Evolutionary conservation across 805 yeast genomes (phyloP).

Genomic region (Candida pseudofarinosa): DNA sequence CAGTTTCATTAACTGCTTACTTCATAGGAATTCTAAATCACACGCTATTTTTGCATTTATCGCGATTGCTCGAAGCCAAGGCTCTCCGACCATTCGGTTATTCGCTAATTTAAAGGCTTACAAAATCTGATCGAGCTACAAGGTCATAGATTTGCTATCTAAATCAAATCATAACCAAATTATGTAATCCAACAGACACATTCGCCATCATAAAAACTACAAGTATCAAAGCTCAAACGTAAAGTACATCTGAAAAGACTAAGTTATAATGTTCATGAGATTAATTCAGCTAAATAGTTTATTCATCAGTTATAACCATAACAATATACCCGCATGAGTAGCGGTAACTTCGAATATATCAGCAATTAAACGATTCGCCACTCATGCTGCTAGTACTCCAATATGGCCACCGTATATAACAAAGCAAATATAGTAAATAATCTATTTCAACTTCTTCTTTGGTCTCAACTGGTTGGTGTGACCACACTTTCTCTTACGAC

Average conservation of each 20-base stretch:
- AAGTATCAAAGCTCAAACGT: background rate
- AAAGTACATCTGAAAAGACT: too few species aligned
- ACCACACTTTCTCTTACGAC: conserved; percentile 99
- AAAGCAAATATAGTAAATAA: background rate
- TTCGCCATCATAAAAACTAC: too few species aligned
- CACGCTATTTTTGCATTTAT: too few species aligned
- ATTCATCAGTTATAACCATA: background rate
- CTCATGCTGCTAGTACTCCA: background rate
- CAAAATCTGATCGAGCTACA: too few species aligned
- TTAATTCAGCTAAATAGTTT: background rate
- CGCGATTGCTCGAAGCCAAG: too few species aligned
- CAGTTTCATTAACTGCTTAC: too few species aligned
- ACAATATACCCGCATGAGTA: background rate
- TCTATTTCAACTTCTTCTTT: conserved; percentile 96
- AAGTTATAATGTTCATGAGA: background rate
- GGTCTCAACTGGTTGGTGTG: conserved; percentile 99
- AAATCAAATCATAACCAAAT: too few species aligned
- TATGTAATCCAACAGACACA: too few species aligned
- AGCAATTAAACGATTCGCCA: background rate
- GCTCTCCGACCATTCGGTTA: too few species aligned
- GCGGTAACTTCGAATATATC: background rate
- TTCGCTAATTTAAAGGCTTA: too few species aligned
- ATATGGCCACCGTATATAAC: background rate
- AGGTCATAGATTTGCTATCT: too few species aligned
- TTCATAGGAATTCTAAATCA: too few species aligned